Evolutionary conservation across 208 protist genomes (phyloP), one percentile per base, ranked within the genome.

Genomic region (Crithidia brevicula): DNA sequence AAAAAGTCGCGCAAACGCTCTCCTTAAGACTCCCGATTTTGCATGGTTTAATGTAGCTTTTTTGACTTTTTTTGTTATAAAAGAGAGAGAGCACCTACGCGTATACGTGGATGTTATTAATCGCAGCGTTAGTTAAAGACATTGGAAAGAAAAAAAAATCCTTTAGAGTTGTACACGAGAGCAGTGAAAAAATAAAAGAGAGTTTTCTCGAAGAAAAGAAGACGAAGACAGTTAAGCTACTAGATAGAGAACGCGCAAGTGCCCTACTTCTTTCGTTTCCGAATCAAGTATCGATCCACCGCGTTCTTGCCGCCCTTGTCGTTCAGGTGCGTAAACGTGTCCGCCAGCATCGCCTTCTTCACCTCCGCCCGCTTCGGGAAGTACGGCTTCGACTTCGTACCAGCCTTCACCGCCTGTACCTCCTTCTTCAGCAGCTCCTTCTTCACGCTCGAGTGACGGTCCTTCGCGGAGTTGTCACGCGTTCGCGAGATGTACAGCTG

Each of bases 291-390:
- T 30, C 82, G 83, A 46, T 96, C 86, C n/a, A 94, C 88, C 4
- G 91, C 91, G 15, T 43, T 74, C 60, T 91, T 90, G 43, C 91
- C 91, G 27, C 91, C 91, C 58, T 81, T 85, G 33, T 77, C 46
- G 60, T 93, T 80, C 30, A 96, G 59, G 6, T 69, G 71, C 16
- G 89, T 86, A 65, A 90, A 96, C 13, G 74, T 90, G 63, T 96
- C 88, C 5, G 79, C 77, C 11, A 89, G 51, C 33, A 93, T 63
- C 49, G 86, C 85, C 10, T 81, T 74, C 75, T 93, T 93, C n/a
- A 94, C 54, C 59, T 80, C 86, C 6, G 77, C 65, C 5, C 86
- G 83, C 70, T 93, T 94, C n/a, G 88, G 88, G 72, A 96, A 89
- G 74, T 84, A 93, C 18, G 84, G 77, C 57, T 67, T 79, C 47